These are phyloP conservation scores for Hanseniaspora gamundiae DNA, from an alignment of 1,139 yeast species.

Conservation along the genomic window DNA sequence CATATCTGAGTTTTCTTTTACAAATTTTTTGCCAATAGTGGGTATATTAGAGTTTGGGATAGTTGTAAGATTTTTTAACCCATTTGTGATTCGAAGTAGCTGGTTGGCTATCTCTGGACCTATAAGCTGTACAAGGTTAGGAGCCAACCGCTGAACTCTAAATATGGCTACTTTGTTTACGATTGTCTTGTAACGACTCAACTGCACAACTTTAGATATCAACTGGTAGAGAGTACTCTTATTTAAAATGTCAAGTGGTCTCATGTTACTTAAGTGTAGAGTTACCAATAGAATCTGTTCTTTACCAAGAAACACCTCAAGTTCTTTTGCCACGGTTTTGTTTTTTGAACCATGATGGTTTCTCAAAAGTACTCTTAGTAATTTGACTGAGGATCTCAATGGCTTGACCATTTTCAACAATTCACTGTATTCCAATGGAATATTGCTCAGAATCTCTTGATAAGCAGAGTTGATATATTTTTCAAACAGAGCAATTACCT, in stretches of 20 bases:
- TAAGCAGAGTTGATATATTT: neutral
- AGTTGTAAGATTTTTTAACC: slow-evolving; percentile 51
- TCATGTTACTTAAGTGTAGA: neutral
- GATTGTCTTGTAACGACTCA: neutral
- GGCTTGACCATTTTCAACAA: slow-evolving; percentile 4
- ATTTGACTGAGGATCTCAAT: neutral
- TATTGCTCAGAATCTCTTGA: neutral
- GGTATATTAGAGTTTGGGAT: slow-evolving; percentile 82
- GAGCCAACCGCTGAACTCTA: slow-evolving; percentile 40
- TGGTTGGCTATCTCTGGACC: slow-evolving; percentile 71
- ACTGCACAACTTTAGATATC: neutral
- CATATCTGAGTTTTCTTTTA: slow-evolving; percentile 32
- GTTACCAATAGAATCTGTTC: slow-evolving; percentile 1
- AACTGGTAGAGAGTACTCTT: too few relatives aligned
- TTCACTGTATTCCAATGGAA: neutral
- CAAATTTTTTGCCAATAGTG: slow-evolving; percentile 56
- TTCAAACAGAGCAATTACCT: neutral
- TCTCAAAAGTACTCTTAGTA: neutral
- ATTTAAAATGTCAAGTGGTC: too few relatives aligned
- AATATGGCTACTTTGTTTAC: neutral
- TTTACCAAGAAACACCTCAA: neutral
- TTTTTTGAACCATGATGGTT: neutral
- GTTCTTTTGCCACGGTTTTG: neutral
- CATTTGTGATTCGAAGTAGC: slow-evolving; percentile 58
- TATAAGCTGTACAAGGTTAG: slow-evolving; percentile 62